Evolutionary conservation across 352 stramenopile genomes (phyloP).

Genomic region (Phytophthora syringae): DNA sequence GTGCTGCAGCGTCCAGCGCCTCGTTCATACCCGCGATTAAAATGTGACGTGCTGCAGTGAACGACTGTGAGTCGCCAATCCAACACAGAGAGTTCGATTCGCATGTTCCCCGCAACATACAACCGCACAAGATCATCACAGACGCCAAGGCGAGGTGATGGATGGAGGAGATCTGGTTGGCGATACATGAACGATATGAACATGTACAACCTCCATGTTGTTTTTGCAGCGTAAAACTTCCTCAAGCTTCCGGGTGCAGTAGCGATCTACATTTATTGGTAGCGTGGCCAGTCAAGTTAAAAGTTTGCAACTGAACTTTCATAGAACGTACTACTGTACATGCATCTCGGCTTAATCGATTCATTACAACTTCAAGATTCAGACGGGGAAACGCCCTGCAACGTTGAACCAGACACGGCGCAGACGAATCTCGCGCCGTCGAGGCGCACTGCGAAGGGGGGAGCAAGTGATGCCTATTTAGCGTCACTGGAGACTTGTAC

Average conservation of each 20-base stretch:
- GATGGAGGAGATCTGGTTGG: background rate
- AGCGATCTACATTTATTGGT: background rate
- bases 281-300: background rate
- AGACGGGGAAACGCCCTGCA: background rate
- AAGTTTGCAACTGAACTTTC: background rate
- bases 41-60: conserved; percentile 13
- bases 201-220: background rate
- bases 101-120: conserved; percentile 9
- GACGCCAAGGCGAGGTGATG: background rate
- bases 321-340: background rate
- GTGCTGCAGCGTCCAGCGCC: conserved; percentile 1
- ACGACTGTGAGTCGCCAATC: conserved; percentile 22
- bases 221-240: background rate
- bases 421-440: too few species aligned
- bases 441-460: background rate
- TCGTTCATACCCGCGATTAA: conserved; percentile 16
- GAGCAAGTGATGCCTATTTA: too few species aligned
- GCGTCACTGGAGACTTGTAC: too few species aligned
- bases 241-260: background rate
- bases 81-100: background rate
- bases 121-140: conserved; percentile 3
- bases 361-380: background rate
- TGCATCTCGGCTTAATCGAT: background rate
- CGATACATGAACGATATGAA: background rate
- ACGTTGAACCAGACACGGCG: too few species aligned